Percentiles rank a stretch among this genome's conserved stretches.
Conservation (phyloP, 257 asterid genomes). For the Mentha longifolia region DNA sequence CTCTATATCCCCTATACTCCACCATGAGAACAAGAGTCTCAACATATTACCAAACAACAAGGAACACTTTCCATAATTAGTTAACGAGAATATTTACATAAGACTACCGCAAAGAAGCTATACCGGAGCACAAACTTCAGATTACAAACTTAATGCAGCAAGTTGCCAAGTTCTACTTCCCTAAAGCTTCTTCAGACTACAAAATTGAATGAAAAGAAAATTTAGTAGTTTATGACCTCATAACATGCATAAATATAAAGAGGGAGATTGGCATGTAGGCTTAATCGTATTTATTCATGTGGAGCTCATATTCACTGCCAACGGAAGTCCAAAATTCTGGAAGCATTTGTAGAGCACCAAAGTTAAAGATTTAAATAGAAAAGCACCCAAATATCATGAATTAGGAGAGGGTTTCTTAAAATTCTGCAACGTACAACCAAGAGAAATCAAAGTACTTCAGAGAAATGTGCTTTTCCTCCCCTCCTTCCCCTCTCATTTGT, state of each 20-base stretch:
- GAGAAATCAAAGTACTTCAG: background rate
- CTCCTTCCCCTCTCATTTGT: background rate
- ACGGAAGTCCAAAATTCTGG: background rate
- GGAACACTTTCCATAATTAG: background rate
- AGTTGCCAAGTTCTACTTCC: background rate
- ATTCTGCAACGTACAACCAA: background rate
- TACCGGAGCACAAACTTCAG: background rate
- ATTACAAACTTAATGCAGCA: background rate
- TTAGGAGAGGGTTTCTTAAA: background rate
- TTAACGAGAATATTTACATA: background rate
- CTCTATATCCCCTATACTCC: background rate
- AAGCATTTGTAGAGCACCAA: background rate
- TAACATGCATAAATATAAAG: conserved; percentile 13
- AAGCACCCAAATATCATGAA: background rate
- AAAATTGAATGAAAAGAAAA: background rate
- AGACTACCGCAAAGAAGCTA: background rate
- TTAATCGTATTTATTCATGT: background rate
- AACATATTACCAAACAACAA: background rate
- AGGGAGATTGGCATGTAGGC: background rate
- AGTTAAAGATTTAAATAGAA: background rate
- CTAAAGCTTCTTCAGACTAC: conserved; percentile 1
- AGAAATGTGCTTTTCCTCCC: background rate
- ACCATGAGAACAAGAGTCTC: background rate
- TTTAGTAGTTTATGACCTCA: background rate
- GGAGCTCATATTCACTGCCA: background rate